A percentile compares a stretch with the other conserved stretches of the same genome.
phyloP scores from a whole-genome alignment of 805 yeast genomes.

The Pichia pseudocactophila region DNA sequence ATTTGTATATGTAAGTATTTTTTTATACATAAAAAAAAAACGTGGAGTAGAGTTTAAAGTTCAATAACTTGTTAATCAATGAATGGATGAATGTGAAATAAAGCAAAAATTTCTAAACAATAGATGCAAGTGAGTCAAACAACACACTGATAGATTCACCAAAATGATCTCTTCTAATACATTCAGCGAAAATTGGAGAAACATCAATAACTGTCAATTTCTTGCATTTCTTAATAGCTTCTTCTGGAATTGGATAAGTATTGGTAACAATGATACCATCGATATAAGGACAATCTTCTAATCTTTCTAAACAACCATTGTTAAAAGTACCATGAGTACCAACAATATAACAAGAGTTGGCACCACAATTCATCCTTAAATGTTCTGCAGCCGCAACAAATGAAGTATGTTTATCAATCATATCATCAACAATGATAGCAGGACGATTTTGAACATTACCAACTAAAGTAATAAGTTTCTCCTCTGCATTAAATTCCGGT shows the following conservation, averaged over 20 bases:
- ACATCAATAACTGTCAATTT: constrained; percentile 87
- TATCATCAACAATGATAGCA: constrained; percentile 91
- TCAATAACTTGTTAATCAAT: not conserved
- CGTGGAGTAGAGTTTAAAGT: too few species aligned
- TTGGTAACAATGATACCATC: constrained; percentile 93
- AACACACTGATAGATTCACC: constrained; percentile 94
- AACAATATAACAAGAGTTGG: constrained; percentile 77
- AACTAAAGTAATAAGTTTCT: constrained; percentile 88
- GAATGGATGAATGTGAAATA: constrained; percentile 2
- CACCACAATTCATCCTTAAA: constrained; percentile 92
- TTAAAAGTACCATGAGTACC: constrained; percentile 96
- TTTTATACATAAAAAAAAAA: too few species aligned
- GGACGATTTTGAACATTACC: constrained; percentile 91
- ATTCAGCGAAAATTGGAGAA: constrained; percentile 92
- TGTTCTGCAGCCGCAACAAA: constrained; percentile 98
- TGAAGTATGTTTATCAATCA: constrained; percentile 91
- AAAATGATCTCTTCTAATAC: constrained; percentile 96
- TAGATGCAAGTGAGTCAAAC: constrained; percentile 74
- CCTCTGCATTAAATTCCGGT: constrained; percentile 50
- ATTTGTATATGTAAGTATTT: too few species aligned
- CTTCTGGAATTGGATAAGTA: constrained; percentile 81
- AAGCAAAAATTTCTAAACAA: constrained; percentile 15
- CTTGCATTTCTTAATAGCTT: constrained; percentile 44
- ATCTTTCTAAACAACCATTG: constrained; percentile 72
- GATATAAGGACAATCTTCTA: constrained; percentile 71